Evolutionary conservation across 257 asterid species (phyloP).

Genomic region (Vinca minor): DNA sequence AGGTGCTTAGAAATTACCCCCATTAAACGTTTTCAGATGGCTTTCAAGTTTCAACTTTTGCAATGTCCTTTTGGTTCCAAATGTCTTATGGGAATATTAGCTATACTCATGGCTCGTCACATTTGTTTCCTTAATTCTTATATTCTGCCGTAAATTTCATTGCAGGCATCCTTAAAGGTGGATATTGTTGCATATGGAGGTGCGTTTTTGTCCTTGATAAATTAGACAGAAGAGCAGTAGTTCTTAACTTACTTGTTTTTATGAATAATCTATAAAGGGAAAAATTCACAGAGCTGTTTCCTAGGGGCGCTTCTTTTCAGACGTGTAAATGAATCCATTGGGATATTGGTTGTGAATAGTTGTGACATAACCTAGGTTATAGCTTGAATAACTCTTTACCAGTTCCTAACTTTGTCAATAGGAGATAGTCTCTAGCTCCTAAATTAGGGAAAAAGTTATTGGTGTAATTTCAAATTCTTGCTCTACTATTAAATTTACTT

Average conservation of each 20-base stretch:
- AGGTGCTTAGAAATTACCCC: not conserved
- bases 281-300: not conserved
- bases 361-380: not conserved
- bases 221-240: not conserved
- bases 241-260: not conserved
- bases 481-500: not conserved
- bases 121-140: not conserved
- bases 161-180: constrained; percentile 73
- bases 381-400: not conserved
- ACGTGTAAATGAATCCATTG: not conserved
- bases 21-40: not conserved
- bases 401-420: not conserved
- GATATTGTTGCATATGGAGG: constrained; percentile 98
- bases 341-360: not conserved
- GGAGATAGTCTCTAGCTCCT: not conserved
- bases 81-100: not conserved
- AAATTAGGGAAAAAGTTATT: not conserved
- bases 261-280: not conserved
- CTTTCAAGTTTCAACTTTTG: not conserved
- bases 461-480: not conserved
- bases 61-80: not conserved
- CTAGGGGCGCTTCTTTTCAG: not conserved
- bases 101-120: not conserved
- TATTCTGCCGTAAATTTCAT: constrained; percentile 6
- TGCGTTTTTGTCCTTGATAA: constrained; percentile 18